These are phyloP conservation scores for Suillus americanus DNA, from an alignment of 768 basidiomycete species.

Conservation along the genomic window DNA sequence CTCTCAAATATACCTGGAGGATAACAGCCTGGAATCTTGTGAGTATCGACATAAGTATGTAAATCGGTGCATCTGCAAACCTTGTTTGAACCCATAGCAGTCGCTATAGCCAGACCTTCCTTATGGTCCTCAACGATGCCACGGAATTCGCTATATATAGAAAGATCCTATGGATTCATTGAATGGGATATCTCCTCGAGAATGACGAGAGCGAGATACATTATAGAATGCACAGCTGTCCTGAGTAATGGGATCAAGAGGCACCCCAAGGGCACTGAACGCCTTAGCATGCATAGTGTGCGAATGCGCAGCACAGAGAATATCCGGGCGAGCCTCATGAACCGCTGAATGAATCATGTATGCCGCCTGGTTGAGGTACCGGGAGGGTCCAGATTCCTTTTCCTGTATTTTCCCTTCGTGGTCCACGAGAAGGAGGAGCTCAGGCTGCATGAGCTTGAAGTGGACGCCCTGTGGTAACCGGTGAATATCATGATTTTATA, in stretches of 20 bases:
- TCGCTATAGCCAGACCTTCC: conserved; percentile 34
- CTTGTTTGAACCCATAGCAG: conserved; percentile 25
- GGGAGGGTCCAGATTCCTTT: conserved; percentile 31
- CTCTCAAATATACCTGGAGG: conserved; percentile 14
- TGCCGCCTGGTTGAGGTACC: conserved; percentile 36
- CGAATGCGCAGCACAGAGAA: conserved; percentile 34
- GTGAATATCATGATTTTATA: neutral
- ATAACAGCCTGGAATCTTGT: conserved; percentile 18
- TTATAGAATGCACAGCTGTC: conserved; percentile 35
- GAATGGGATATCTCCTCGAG: neutral
- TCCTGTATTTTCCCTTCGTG: conserved; percentile 33
- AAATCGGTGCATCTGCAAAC: conserved; percentile 3
- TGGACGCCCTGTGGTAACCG: conserved; percentile 36
- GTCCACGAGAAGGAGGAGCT: conserved; percentile 46
- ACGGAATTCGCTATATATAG: conserved; percentile 30
- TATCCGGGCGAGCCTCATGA: conserved; percentile 36
- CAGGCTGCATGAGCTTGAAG: conserved; percentile 44
- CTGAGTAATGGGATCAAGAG: conserved; percentile 33
- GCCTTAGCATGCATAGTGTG: conserved; percentile 38
- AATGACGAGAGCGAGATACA: conserved; percentile 6
- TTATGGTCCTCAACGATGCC: conserved; percentile 35
- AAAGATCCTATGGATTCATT: conserved; percentile 21
- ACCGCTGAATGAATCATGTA: conserved; percentile 39
- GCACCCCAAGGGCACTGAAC: conserved; percentile 34
- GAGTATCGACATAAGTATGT: neutral